Evolutionary conservation across 2,329 filamentous ascomycete genomes (phyloP).

Genomic region (Periconia digitata): DNA sequence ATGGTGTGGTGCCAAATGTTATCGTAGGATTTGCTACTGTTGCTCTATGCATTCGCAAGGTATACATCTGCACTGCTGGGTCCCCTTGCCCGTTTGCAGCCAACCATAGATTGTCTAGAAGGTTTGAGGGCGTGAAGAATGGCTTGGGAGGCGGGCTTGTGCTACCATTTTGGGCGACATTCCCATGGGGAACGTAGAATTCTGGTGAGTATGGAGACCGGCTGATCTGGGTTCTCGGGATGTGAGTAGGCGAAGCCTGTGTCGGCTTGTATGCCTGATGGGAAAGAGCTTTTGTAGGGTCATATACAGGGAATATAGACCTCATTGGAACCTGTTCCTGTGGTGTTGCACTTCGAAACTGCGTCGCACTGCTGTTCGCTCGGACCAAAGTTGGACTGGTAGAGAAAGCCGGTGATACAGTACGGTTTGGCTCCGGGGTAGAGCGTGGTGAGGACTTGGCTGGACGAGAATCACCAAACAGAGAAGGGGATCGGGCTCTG

Average conservation of each 20-base stretch:
- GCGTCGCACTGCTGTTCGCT: constrained; percentile 39
- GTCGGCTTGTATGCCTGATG: constrained; percentile 72
- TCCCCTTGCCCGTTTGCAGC: constrained; percentile 67
- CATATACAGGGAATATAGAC: constrained; percentile 77
- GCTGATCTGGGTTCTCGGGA: constrained; percentile 67
- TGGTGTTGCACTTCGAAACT: constrained; percentile 24
- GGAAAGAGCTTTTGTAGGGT: constrained; percentile 65
- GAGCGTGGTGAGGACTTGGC: constrained; percentile 14
- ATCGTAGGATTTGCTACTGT: constrained; percentile 48
- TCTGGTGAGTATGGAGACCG: constrained; percentile 62
- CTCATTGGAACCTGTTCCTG: constrained; percentile 53
- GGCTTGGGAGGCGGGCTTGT: constrained; percentile 29
- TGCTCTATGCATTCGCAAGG: constrained; percentile 48
- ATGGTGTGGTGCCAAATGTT: constrained; percentile 68
- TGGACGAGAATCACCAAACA: constrained; percentile 14
- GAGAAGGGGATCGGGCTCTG: constrained; percentile 22
- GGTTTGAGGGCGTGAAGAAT: constrained; percentile 56
- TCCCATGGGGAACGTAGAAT: constrained; percentile 46
- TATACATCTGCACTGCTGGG: constrained; percentile 39
- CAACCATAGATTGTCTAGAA: constrained; percentile 68
- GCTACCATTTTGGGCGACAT: constrained; percentile 29
- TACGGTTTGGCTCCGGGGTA: constrained; percentile 34
- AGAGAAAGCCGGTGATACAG: constrained; percentile 40
- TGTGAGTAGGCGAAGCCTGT: constrained; percentile 63
- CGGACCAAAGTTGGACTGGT: constrained; percentile 40